Evolutionary conservation across 169 alveolate genomes (phyloP).

Genomic region (Plasmodium inui): DNA sequence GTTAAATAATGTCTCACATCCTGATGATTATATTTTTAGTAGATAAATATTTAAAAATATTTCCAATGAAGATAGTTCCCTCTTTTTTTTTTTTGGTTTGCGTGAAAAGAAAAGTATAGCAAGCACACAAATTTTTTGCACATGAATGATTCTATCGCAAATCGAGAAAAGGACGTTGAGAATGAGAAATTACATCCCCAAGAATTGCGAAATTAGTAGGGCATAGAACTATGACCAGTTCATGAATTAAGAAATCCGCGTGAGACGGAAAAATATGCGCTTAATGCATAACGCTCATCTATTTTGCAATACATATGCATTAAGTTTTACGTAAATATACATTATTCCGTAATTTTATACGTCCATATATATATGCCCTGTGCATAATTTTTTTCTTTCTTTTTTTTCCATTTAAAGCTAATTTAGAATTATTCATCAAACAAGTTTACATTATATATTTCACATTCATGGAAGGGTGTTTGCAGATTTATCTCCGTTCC

Average conservation of each 20-base stretch:
- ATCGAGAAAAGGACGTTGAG: neutral
- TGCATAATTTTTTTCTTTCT: neutral
- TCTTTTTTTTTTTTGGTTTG: neutral
- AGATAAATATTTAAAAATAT: neutral
- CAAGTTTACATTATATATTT: neutral
- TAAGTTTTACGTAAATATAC: neutral
- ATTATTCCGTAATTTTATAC: neutral
- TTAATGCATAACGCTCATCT: neutral
- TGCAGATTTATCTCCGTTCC: neutral
- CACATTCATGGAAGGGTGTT: neutral
- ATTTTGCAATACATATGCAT: neutral
- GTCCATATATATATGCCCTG: neutral
- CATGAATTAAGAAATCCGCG: neutral
- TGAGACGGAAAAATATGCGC: neutral
- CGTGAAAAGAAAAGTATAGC: neutral
- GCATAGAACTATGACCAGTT: neutral
- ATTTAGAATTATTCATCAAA: neutral
- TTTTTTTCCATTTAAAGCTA: too few relatives aligned
- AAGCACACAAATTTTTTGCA: neutral
- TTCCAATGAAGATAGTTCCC: neutral
- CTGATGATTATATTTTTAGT: neutral
- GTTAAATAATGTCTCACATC: neutral
- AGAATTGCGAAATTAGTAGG: neutral
- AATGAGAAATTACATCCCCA: neutral
- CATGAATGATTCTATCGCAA: neutral